Percentiles rank a stretch among this genome's conserved stretches.
phyloP scores from a whole-genome alignment of 495 filamentous ascomycete species.

The Xanthoparmelia taractica region DNA sequence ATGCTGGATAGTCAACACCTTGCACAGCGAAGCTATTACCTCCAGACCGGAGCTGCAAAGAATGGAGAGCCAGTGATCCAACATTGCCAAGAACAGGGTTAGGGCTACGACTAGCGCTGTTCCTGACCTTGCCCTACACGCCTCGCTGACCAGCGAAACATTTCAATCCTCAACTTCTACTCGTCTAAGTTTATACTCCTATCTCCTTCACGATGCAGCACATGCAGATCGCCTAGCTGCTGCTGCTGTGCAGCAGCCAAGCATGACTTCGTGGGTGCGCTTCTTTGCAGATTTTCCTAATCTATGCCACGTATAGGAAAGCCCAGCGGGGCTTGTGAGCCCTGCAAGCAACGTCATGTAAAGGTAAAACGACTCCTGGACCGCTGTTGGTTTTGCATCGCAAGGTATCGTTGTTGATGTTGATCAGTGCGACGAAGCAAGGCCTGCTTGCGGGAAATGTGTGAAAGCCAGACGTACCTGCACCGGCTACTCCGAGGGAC shows the following conservation, averaged over 20 bases:
- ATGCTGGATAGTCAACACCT: too few relatives aligned
- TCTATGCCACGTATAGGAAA: slow-evolving; percentile 22
- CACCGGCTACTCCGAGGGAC: slow-evolving; percentile 21
- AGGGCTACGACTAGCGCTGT: too few relatives aligned
- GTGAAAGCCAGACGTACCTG: slow-evolving; percentile 17
- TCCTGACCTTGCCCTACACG: background rate
- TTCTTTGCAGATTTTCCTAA: background rate
- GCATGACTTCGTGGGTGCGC: background rate
- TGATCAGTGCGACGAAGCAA: slow-evolving; percentile 23
- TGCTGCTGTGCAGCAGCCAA: background rate
- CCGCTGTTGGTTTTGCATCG: background rate
- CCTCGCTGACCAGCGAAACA: too few relatives aligned
- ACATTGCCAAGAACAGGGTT: too few relatives aligned
- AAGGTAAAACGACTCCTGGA: slow-evolving; percentile 12
- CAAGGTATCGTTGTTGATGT: background rate
- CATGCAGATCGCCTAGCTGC: background rate
- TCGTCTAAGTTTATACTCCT: background rate
- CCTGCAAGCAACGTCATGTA: slow-evolving; percentile 20
- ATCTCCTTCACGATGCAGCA: background rate
- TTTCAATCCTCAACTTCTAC: background rate
- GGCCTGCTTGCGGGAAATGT: slow-evolving; percentile 22
- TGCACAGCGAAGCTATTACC: too few relatives aligned
- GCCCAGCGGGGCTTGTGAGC: slow-evolving; percentile 22
- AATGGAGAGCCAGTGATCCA: too few relatives aligned
- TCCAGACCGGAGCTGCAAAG: too few relatives aligned